Percentiles rank a stretch among this genome's conserved stretches.
Conservation (phyloP, 768 basidiomycete species). For the Suillus placidus region DNA sequence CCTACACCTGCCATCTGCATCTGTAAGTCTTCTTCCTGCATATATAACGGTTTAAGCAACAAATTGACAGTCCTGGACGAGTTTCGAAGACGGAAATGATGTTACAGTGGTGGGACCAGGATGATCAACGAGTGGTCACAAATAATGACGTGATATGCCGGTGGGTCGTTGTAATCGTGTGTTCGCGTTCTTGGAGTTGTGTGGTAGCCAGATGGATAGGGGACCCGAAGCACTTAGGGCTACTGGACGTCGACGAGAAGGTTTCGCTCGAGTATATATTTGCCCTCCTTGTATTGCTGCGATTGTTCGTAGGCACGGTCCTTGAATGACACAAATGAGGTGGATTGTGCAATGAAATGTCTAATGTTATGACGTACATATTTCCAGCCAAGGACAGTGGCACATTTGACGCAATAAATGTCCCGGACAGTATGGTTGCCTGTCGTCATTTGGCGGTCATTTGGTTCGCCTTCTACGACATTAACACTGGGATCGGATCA, state of each 20-base stretch:
- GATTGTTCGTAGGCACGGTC: constrained; percentile 87
- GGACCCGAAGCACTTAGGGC: constrained; percentile 18
- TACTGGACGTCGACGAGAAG: constrained; percentile 86
- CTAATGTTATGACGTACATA: constrained; percentile 66
- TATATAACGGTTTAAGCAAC: constrained; percentile 24
- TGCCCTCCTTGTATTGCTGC: constrained; percentile 99
- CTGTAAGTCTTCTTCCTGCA: constrained; percentile 3
- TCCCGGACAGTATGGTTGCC: constrained; percentile 96
- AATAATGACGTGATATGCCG: constrained; percentile 15
- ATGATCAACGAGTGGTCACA: constrained; percentile 14
- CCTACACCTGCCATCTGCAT: constrained; percentile 11
- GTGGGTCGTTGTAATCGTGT: constrained; percentile 15
- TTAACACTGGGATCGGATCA: constrained; percentile 67
- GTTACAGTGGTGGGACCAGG: constrained; percentile 21
- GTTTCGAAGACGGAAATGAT: constrained; percentile 15
- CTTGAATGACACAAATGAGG: constrained; percentile 43
- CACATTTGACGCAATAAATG: constrained; percentile 92
- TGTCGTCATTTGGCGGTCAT: constrained; percentile 95
- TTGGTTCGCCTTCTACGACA: constrained; percentile 84
- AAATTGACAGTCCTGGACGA: constrained; percentile 20
- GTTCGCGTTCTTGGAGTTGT: constrained; percentile 10
- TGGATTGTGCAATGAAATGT: not conserved
- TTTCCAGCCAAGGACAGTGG: constrained; percentile 93
- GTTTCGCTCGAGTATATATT: constrained; percentile 95
- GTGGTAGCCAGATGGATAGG: constrained; percentile 16